Evolutionary conservation across 1,139 yeast genomes (phyloP).

Genomic region (Protomyces pachydermus): DNA sequence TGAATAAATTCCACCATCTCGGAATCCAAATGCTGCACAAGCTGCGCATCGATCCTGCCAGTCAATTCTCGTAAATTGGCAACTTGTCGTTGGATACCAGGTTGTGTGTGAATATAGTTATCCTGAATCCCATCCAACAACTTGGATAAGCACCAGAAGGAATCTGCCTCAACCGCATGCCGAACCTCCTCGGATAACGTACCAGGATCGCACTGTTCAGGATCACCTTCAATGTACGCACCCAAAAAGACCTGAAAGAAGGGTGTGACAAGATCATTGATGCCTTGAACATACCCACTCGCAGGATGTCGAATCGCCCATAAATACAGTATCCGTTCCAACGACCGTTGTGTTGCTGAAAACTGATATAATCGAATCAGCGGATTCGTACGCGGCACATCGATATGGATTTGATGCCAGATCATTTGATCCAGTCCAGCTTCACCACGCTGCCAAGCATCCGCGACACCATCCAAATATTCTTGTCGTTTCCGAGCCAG

Average conservation of each 20-base stretch:
- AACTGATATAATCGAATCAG: constrained; percentile 65
- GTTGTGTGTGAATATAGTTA: constrained; percentile 95
- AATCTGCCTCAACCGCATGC: constrained; percentile 78
- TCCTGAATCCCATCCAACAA: constrained; percentile 91
- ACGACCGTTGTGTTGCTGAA: constrained; percentile 64
- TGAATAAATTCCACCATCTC: constrained; percentile 91
- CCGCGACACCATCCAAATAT: constrained; percentile 64
- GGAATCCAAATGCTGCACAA: constrained; percentile 65
- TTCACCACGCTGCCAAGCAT: constrained; percentile 46
- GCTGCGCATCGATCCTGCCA: constrained; percentile 67
- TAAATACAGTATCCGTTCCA: constrained; percentile 74
- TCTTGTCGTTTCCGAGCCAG: constrained; percentile 78
- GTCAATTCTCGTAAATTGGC: constrained; percentile 71
- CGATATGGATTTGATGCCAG: constrained; percentile 95
- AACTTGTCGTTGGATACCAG: constrained; percentile 91
- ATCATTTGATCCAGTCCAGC: constrained; percentile 56
- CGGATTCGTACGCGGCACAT: constrained; percentile 92
- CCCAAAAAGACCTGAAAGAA: constrained; percentile 81
- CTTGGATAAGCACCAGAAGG: constrained; percentile 92
- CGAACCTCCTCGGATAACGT: constrained; percentile 53
- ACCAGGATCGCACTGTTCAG: constrained; percentile 57
- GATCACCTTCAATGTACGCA: constrained; percentile 54
- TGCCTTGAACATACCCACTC: constrained; percentile 98
- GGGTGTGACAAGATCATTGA: constrained; percentile 90
- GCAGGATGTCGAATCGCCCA: constrained; percentile 99